Conservation (phyloP, 768 basidiomycete species). For the Phanerodontia chrysosporium region DNA sequence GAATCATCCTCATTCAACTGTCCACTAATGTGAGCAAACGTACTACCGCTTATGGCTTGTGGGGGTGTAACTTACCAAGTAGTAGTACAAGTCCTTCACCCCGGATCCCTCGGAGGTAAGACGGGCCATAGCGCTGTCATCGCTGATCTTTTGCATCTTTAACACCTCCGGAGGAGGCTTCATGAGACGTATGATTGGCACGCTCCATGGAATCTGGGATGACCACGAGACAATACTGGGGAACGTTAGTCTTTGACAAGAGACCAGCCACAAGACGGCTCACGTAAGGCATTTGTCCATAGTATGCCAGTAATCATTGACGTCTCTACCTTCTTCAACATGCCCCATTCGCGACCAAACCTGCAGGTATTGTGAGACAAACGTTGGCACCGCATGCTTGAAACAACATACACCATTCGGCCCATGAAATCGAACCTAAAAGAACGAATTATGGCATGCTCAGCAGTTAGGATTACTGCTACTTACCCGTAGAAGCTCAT, state of each 20-base stretch:
- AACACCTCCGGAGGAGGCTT: not conserved
- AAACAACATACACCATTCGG: slow-evolving; percentile 10
- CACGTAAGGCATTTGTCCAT: slow-evolving; percentile 42
- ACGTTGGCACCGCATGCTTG: too few species aligned
- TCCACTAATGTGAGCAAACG: not conserved
- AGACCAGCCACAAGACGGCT: slow-evolving; percentile 6
- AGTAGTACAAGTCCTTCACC: slow-evolving; percentile 5
- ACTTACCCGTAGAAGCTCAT: slow-evolving; percentile 23
- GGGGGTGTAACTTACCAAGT: not conserved
- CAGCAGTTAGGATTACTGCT: not conserved
- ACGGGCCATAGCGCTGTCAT: not conserved
- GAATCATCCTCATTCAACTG: slow-evolving; percentile 6
- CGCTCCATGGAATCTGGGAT: slow-evolving; percentile 5
- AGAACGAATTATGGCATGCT: too few species aligned
- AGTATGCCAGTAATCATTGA: slow-evolving; percentile 38
- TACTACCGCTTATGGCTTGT: not conserved
- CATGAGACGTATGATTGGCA: not conserved
- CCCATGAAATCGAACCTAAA: slow-evolving; percentile 15
- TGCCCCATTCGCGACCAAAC: slow-evolving; percentile 6
- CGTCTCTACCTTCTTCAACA: slow-evolving; percentile 2
- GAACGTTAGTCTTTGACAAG: not conserved
- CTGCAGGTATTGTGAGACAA: not conserved
- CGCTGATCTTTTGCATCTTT: slow-evolving; percentile 1
- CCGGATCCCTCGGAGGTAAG: not conserved
- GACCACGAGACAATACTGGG: slow-evolving; percentile 1